Base-by-base conservation (phyloP, 371 early-diverging fungal species). In the Mycotypha africana region DNA sequence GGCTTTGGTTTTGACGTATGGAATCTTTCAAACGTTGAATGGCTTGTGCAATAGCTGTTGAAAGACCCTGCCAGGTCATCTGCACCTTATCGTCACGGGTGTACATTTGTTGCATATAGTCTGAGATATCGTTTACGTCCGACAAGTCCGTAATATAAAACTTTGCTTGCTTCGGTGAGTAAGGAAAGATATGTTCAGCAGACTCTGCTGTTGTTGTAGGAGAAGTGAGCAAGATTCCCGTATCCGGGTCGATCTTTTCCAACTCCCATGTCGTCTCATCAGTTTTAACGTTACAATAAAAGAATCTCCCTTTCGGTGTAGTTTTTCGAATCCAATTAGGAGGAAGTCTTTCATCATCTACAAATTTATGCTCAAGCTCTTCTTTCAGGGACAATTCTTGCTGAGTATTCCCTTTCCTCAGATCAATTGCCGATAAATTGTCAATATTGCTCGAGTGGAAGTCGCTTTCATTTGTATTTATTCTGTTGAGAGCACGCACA, bases 251-350 rank as follows among this genome's bases (percentile, higher is more conserved):
- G 37, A 73, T 56, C 31, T 69, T 57, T 31, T 73, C 74, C 36
- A 69, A 40, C 16, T 59, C 68, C 82, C 87, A 92, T n/a, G 78
- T 81, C 4, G 89, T 86, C 53, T 84, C 75, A 43, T 89, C 85
- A 4, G 89, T 88, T 24, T 83, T 64, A 25, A 82, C 58, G 61
- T 92, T 91, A 60, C 74, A 89, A 55, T 77, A 91, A 60, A 89
- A 92, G 12, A 70, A 70, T 41, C 81, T 73, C 9, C 89, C 89
- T 43, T 83, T 71, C 14, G 83, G 53, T 41, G 79, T 59, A 25
- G 54, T 51, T 51, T 82, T 81, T 15, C 70, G 62, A 23, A 67
- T 68, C 87, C 81, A 91, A 62, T 70, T 70, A 32, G 70, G 79
- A 24, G 80, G 85, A 28, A 76, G 65, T 67, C 19, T 44, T 23